Evolutionary conservation across 768 basidiomycete species (phyloP), one percentile per base, ranked within the genome.

Genomic region (Leccinellum rugosiceps): DNA sequence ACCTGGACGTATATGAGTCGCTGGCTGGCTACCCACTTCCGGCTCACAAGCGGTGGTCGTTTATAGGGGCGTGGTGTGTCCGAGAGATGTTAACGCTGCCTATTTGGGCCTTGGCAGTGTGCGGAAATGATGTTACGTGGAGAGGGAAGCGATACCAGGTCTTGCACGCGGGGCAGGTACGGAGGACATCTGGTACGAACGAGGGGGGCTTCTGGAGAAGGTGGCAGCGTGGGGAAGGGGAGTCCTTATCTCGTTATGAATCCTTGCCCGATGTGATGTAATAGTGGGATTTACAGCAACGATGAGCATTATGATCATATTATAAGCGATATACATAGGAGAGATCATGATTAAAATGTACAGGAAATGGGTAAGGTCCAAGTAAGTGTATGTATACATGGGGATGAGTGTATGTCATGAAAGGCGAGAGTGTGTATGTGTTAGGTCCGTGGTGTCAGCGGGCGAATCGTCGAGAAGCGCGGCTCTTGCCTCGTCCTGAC

Each of bases 61-160:
- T 97, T 71, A 63, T 93, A 44, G 66, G 76, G 30, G 91, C 93
- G 7, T 99, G 94, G 93, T 69, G 77, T 17, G 75, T 80, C 19
- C 81, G 97, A 56, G 97, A 99, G 74, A 13, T 87, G 41, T 71
- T 95, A 57, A 87, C 96, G 4, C 75, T 98, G 21, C 97, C 97
- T 0, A 92, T 98, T 56, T 99, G 87, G 83, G 50, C 88, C 7
- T 76, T 87, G 59, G 96, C 91, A 6, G 83, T 99, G 41, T 73
- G 87, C 50, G 94, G 95, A 28, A 79, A 85, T 68, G 83, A 85
- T 56, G 92, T 99, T 31, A 77, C 79, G 1, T 99, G 97, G 97
- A 81, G 97, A 67, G 96, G 95, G 0, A 79, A 75, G 66, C 80
- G 71, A 61, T 99, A 98, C 73, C 78, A 79, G 60, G 82, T 98